Evolutionary conservation across 176 grass and related monocot species (phyloP).

Genomic region (Secale cereale): DNA sequence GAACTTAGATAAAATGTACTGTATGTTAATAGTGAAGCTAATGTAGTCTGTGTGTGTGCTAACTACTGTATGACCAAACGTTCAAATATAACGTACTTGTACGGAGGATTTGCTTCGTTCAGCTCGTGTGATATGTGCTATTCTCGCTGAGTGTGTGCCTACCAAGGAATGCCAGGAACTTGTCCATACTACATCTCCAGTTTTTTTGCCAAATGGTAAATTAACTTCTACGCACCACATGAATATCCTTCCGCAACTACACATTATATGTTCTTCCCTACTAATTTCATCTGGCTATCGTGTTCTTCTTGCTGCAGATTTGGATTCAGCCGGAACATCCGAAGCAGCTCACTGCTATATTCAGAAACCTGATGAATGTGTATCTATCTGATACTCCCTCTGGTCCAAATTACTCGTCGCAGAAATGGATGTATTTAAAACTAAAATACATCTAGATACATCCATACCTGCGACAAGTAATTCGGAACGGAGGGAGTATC

Average conservation of each 20-base stretch:
- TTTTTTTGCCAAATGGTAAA: not conserved
- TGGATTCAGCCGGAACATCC: not conserved
- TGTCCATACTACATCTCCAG: not conserved
- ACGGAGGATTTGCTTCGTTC: not conserved
- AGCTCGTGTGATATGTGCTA: not conserved
- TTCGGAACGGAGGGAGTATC: too few species aligned
- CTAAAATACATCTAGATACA: too few species aligned
- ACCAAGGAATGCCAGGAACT: too few species aligned
- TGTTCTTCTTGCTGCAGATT: not conserved
- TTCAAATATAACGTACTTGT: not conserved
- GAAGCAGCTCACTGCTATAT: not conserved
- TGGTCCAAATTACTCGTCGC: too few species aligned
- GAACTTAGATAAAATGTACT: conserved; percentile 5
- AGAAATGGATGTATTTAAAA: too few species aligned
- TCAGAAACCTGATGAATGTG: not conserved
- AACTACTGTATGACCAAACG: conserved; percentile 7
- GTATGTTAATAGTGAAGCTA: not conserved
- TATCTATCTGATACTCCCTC: not conserved
- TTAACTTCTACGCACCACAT: not conserved
- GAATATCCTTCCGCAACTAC: not conserved
- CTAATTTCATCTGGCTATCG: not conserved
- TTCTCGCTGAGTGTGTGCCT: too few species aligned
- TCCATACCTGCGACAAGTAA: too few species aligned
- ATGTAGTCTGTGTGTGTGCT: not conserved
- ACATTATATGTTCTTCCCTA: not conserved